Conservation (phyloP, 2,329 filamentous ascomycete genomes). For the Proliferodiscus dingleyae region DNA sequence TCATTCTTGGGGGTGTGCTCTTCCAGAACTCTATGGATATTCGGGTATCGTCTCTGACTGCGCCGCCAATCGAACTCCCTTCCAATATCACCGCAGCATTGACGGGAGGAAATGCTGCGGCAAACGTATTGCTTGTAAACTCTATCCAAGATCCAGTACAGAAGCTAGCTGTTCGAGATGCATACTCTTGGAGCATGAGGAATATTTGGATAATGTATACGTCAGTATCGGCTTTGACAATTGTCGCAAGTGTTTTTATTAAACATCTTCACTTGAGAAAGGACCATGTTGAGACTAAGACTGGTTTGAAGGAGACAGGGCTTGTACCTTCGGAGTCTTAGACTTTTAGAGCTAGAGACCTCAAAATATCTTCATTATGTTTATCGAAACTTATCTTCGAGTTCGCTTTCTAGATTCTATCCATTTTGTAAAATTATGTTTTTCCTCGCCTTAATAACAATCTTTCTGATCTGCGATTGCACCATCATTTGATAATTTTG, state of each 20-base stretch:
- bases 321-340: too few relatives aligned
- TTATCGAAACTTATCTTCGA: too few relatives aligned
- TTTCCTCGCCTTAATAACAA: too few relatives aligned
- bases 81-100: conserved; percentile 6
- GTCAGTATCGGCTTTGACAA: conserved; percentile 11
- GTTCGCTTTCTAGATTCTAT: too few relatives aligned
- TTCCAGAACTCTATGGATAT: conserved; percentile 31
- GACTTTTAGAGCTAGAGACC: neutral
- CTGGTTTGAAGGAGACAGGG: conserved; percentile 30
- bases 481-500: too few relatives aligned
- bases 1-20: conserved; percentile 43
- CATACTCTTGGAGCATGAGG: conserved; percentile 17
- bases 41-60: conserved; percentile 3
- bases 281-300: conserved; percentile 48
- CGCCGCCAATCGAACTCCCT: conserved; percentile 2
- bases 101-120: conserved; percentile 9
- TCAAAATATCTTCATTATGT: too few relatives aligned
- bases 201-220: conserved; percentile 22
- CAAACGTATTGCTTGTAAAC: conserved; percentile 10
- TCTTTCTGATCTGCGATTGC: too few relatives aligned
- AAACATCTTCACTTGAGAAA: conserved; percentile 38
- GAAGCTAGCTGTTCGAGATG: conserved; percentile 10
- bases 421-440: too few relatives aligned
- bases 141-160: conserved; percentile 11
- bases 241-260: conserved; percentile 40